Evolutionary conservation across 1,284 basidiomycete species (phyloP), one percentile per base, ranked within the genome.

Genomic region (Apiotrichum gamsii): DNA sequence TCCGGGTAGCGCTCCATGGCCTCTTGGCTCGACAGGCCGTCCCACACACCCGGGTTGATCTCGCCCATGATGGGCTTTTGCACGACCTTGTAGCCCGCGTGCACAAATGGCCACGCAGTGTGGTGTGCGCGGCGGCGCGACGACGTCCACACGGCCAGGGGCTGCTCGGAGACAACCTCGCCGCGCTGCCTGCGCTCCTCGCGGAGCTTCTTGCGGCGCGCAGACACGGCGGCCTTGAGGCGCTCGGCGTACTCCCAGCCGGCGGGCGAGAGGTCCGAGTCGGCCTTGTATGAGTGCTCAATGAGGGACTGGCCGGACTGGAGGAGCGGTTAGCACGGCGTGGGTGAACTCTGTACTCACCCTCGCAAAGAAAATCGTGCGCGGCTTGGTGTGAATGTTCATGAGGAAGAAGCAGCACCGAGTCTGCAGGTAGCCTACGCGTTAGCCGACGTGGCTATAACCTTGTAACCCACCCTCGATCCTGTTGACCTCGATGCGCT

Each of bases 211-310:
- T 72, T 80, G 24, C 88, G 80, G 35, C 85, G 77, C 44, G 89
- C 82, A 1, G 85, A 75, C 9, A 93, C 85, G 54, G 90, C 90
- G 14, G 90, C 85, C 62, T 86, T 90, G 49, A 94, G 75, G 32
- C 77, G 79, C 61, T 90, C 85, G 1, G 93, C 84, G 59, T 98
- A 99, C 52, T 95, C 90, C 87, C 89, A 90, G 5, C 94, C 94
- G 1, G 85, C 84, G 2, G 89, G 86, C 1, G 90, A 95, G 8
- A 99, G 80, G 65, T 97, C 95, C 0, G 94, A 91, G 66, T 98
- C 94, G 24, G 94, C 93, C 74, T 95, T 96, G 78, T 94, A 98
- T 4, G 93, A 95, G 69, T 98, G 95, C 67, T 99, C 95, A 56
- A 97, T 93, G 48, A 96, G 79, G 6, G 88, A 95, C 77, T 90